Evolutionary conservation across 1,284 basidiomycete genomes (phyloP).

Genomic region (Cerrena zonata): DNA sequence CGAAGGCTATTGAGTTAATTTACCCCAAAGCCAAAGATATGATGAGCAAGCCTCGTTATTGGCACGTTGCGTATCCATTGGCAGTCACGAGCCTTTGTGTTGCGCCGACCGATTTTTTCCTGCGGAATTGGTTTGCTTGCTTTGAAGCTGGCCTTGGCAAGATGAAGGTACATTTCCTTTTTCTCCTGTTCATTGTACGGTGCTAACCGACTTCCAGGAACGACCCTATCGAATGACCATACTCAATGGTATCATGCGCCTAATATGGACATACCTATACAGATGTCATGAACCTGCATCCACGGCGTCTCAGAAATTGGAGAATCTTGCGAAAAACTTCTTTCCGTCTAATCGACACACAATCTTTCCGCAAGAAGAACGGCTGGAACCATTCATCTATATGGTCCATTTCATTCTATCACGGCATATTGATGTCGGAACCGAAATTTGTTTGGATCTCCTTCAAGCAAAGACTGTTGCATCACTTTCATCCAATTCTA

Average conservation of each 20-base stretch:
- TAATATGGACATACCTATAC: slow-evolving; percentile 93
- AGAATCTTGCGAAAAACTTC: slow-evolving; percentile 71
- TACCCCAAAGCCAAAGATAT: slow-evolving; percentile 82
- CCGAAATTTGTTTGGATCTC: slow-evolving; percentile 75
- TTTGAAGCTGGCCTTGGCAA: slow-evolving; percentile 70
- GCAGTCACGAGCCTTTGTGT: slow-evolving; percentile 82
- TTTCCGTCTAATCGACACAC: slow-evolving; percentile 69
- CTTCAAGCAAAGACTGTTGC: slow-evolving; percentile 53
- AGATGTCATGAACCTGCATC: slow-evolving; percentile 84
- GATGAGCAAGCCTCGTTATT: slow-evolving; percentile 87
- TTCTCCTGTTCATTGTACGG: slow-evolving; percentile 1
- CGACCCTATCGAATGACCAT: slow-evolving; percentile 68
- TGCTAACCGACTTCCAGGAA: slow-evolving; percentile 47
- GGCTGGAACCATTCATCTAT: slow-evolving; percentile 72
- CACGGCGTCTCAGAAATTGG: slow-evolving; percentile 73
- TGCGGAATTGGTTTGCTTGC: slow-evolving; percentile 74
- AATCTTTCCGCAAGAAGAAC: slow-evolving; percentile 69
- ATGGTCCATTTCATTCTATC: slow-evolving; percentile 81
- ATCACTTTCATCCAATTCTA: slow-evolving; percentile 36
- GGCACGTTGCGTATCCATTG: slow-evolving; percentile 83
- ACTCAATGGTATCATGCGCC: slow-evolving; percentile 77
- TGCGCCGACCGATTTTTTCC: slow-evolving; percentile 80
- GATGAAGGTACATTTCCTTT: slow-evolving; percentile 58
- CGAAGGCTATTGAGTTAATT: slow-evolving; percentile 82
- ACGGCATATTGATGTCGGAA: slow-evolving; percentile 82